Conservation (phyloP, 495 filamentous ascomycete species). For the Penicillium canescens region DNA sequence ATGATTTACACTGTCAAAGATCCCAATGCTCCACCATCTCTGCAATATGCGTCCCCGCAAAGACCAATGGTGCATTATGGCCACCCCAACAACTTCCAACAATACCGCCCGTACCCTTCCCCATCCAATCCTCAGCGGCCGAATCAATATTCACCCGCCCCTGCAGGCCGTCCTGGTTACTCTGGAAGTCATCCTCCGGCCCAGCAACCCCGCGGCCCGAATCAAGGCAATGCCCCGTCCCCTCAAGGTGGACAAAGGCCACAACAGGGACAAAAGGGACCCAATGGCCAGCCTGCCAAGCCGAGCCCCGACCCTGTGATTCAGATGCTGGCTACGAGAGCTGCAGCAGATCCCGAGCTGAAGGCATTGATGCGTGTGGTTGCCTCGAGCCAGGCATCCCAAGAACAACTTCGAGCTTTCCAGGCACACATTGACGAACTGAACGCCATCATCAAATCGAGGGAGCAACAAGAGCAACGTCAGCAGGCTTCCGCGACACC, state of each 20-base stretch:
- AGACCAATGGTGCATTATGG: conserved; percentile 70
- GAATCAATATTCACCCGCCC: conserved; percentile 29
- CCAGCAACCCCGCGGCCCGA: conserved; percentile 31
- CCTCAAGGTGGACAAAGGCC: conserved; percentile 34
- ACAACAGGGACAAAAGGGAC: conserved; percentile 33
- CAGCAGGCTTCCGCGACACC: conserved; percentile 26
- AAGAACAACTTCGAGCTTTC: conserved; percentile 80
- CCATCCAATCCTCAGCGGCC: conserved; percentile 42
- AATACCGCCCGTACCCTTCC: conserved; percentile 49
- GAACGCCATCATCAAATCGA: conserved; percentile 58
- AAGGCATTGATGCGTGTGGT: conserved; percentile 96
- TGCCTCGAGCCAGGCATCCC: conserved; percentile 79
- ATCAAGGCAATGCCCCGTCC: conserved; percentile 19
- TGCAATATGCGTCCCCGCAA: conserved; percentile 52
- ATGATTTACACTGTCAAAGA: conserved; percentile 86
- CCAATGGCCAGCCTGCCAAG: conserved; percentile 42
- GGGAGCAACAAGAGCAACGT: conserved; percentile 41
- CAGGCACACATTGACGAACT: conserved; percentile 92
- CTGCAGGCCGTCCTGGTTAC: conserved; percentile 28
- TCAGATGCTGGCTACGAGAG: conserved; percentile 83
- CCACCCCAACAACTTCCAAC: conserved; percentile 55
- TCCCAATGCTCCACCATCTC: conserved; percentile 47
- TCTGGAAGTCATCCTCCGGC: conserved; percentile 33
- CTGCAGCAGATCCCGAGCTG: conserved; percentile 81
- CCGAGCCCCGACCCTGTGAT: conserved; percentile 88